A percentile compares a stretch with the other conserved stretches of the same genome.
Conservation (phyloP, 441 rosid species). For the Manihot esculenta region DNA sequence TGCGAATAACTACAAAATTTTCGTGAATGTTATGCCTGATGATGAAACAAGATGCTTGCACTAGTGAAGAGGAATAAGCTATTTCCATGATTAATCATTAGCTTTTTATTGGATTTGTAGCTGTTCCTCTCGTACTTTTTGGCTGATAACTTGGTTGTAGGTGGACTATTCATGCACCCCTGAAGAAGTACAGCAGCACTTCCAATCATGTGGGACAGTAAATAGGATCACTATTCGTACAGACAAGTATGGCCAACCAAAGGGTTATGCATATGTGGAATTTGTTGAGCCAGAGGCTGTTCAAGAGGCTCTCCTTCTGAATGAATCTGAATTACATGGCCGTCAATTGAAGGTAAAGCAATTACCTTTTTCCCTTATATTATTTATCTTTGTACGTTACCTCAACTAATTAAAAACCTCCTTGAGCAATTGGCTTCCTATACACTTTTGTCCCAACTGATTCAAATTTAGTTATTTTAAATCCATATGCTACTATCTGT, state of each 20-base stretch:
- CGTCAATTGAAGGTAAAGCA: conserved; percentile 59
- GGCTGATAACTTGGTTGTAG: conserved; percentile 29
- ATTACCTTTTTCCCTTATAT: not conserved
- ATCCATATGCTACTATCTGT: no score
- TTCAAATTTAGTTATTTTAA: no score
- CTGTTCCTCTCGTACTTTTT: not conserved
- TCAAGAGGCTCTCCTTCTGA: conserved; percentile 56
- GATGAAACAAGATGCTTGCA: conserved; percentile 3
- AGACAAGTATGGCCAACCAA: conserved; percentile 68
- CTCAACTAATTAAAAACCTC: no score
- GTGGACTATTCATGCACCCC: conserved; percentile 69
- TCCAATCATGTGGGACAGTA: conserved; percentile 67
- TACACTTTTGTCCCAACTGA: no score
- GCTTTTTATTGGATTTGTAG: conserved; percentile 11
- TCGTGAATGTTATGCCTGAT: not conserved
- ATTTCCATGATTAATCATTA: not conserved
- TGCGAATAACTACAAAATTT: not conserved
- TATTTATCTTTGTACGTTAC: not conserved
- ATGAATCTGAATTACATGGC: conserved; percentile 64
- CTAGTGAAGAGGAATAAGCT: not conserved
- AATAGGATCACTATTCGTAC: conserved; percentile 65
- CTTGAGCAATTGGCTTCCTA: no score
- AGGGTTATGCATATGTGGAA: conserved; percentile 74
- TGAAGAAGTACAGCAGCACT: conserved; percentile 74
- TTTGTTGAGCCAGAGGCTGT: conserved; percentile 61